Percentiles rank a stretch among this genome's conserved stretches.
phyloP scores from a whole-genome alignment of 1,284 basidiomycete genomes.

The Xerocomus nothofagi region DNA sequence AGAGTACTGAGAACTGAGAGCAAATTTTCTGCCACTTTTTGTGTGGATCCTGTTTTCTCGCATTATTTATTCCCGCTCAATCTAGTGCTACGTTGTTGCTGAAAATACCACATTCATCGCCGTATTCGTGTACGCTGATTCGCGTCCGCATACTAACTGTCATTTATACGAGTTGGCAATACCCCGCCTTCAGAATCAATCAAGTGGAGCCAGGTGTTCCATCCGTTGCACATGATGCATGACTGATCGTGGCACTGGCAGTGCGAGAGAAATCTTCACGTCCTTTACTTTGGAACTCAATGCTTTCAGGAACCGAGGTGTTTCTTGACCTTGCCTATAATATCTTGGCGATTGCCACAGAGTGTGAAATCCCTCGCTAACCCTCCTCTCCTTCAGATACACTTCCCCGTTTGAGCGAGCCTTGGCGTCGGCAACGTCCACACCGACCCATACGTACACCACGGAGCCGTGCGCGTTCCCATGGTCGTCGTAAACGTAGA shows the following conservation, averaged over 20 bases:
- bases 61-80: neutral
- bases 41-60: neutral
- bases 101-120: neutral
- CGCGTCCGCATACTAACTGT: neutral
- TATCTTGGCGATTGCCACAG: constrained; percentile 51
- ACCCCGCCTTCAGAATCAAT: neutral
- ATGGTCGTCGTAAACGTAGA: constrained; percentile 47
- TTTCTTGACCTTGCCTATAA: constrained; percentile 52
- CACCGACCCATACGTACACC: constrained; percentile 61
- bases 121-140: constrained; percentile 2
- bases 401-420: constrained; percentile 53
- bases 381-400: constrained; percentile 45
- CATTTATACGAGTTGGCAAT: neutral
- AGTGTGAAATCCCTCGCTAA: constrained; percentile 29
- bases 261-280: too few relatives aligned
- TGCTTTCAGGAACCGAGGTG: constrained; percentile 38
- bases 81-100: neutral
- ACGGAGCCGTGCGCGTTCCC: constrained; percentile 34
- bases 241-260: too few relatives aligned
- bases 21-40: neutral
- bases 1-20: neutral
- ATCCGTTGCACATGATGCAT: neutral
- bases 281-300: neutral
- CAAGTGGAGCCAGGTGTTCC: neutral
- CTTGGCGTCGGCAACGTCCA: constrained; percentile 42